These are phyloP conservation scores for Iris pallida DNA, from an alignment of 116 monocot genomes.

Conservation along the genomic window DNA sequence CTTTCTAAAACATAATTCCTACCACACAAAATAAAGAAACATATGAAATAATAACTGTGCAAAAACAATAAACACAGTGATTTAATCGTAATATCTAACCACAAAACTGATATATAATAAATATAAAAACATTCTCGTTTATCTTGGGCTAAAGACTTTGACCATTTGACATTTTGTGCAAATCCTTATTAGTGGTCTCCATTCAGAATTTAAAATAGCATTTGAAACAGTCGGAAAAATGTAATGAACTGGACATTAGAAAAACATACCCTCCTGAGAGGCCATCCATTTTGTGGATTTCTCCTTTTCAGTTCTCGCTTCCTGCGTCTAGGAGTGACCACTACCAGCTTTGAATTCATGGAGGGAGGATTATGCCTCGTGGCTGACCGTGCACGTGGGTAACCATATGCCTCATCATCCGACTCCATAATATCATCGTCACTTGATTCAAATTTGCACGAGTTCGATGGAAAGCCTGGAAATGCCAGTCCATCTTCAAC, in stretches of 20 bases:
- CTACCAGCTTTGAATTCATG: conserved; percentile 26
- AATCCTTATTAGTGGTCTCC: too few species aligned
- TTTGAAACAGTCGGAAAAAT: not conserved
- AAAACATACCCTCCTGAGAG: conserved; percentile 45
- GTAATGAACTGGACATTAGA: not conserved
- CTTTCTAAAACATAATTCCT: too few species aligned
- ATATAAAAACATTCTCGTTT: not conserved
- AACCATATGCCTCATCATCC: conserved; percentile 67
- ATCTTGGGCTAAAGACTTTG: too few species aligned
- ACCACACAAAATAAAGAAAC: too few species aligned
- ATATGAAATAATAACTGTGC: too few species aligned
- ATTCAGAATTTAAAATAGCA: too few species aligned
- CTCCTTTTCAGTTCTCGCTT: conserved; percentile 56
- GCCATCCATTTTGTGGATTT: conserved; percentile 41
- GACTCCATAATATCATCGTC: conserved; percentile 90
- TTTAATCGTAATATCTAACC: not conserved
- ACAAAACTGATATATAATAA: not conserved
- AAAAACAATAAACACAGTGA: too few species aligned
- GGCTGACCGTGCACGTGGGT: conserved; percentile 22
- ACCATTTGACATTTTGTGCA: not conserved
- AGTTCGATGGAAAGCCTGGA: conserved; percentile 41
- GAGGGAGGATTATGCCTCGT: conserved; percentile 25
- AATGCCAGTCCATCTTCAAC: conserved; percentile 74
- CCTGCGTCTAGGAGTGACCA: conserved; percentile 41
- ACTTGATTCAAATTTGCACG: conserved; percentile 66